Evolutionary conservation across 1,284 basidiomycete genomes (phyloP).

Genomic region (Apiotrichum mycotoxinovorans): DNA sequence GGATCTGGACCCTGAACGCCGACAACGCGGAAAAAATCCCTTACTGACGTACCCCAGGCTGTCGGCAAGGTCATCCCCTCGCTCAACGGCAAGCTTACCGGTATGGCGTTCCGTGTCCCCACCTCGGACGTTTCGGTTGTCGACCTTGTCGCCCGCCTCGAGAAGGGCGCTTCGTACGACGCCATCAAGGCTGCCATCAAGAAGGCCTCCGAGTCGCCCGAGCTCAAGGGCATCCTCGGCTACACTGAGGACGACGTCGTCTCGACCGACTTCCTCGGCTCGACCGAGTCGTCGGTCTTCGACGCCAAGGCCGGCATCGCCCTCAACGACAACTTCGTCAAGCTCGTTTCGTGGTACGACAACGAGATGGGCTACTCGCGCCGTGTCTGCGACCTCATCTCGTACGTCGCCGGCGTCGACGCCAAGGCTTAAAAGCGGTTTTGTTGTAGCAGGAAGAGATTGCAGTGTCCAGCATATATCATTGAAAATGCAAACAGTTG

Average conservation of each 20-base stretch:
- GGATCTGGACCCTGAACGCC: background rate
- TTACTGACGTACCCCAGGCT: slow-evolving; percentile 53
- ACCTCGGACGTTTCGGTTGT: slow-evolving; percentile 97
- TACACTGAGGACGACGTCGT: slow-evolving; percentile 96
- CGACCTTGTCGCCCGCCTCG: slow-evolving; percentile 90
- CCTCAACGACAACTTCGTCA: slow-evolving; percentile 91
- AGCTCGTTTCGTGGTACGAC: slow-evolving; percentile 95
- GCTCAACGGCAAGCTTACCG: slow-evolving; percentile 94
- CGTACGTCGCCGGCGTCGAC: slow-evolving; percentile 62
- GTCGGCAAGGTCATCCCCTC: slow-evolving; percentile 98
- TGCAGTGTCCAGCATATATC: no score
- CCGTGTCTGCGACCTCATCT: slow-evolving; percentile 87
- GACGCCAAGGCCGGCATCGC: slow-evolving; percentile 91
- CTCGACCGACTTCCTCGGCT: slow-evolving; percentile 88
- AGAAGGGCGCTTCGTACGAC: slow-evolving; percentile 81
- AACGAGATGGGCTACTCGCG: slow-evolving; percentile 74
- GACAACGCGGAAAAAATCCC: background rate
- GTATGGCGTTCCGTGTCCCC: slow-evolving; percentile 96
- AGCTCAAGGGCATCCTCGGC: slow-evolving; percentile 73
- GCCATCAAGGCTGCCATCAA: slow-evolving; percentile 87
- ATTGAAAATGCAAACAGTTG: no score
- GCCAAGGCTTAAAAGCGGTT: background rate
- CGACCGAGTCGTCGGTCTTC: slow-evolving; percentile 76
- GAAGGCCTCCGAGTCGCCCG: slow-evolving; percentile 68
- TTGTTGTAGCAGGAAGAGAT: background rate